Evolutionary conservation across 345 rosid genomes (phyloP).

Genomic region (Bruguiera parviflora): DNA sequence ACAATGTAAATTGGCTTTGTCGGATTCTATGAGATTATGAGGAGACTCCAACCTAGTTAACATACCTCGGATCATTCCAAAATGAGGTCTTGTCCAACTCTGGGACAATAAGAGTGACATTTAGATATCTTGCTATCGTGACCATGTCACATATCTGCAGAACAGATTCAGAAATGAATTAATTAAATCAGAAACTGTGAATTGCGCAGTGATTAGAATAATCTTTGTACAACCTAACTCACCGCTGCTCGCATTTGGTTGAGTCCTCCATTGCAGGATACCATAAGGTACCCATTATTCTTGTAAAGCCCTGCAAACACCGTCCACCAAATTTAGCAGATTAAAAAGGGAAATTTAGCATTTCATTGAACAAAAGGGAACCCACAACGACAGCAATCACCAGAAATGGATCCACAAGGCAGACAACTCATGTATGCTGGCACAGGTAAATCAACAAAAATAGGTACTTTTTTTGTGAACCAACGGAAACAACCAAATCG

Average conservation of each 20-base stretch:
- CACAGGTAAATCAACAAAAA: not conserved
- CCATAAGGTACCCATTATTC: conserved; percentile 90
- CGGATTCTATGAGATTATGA: not conserved
- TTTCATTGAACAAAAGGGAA: conserved; percentile 5
- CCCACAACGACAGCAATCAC: not conserved
- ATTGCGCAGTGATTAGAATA: conserved; percentile 1
- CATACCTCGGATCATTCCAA: conserved; percentile 93
- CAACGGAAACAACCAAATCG: not conserved
- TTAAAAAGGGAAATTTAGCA: not conserved
- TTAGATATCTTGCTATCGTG: conserved; percentile 73
- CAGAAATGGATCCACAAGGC: not conserved
- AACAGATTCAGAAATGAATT: conserved; percentile 17
- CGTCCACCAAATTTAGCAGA: not conserved
- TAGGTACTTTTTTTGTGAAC: no score
- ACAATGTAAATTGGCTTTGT: conserved; percentile 8
- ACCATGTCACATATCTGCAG: conserved; percentile 98
- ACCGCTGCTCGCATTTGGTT: conserved; percentile 99
- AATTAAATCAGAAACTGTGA: not conserved
- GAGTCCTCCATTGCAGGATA: conserved; percentile 98
- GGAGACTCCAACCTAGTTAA: not conserved
- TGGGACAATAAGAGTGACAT: conserved; percentile 91
- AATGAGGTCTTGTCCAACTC: conserved; percentile 93
- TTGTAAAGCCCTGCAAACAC: conserved; percentile 63
- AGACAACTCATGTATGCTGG: not conserved
- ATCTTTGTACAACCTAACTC: conserved; percentile 24